Base-by-base conservation (phyloP, 106 monocot species). In the Allium cepa region DNA sequence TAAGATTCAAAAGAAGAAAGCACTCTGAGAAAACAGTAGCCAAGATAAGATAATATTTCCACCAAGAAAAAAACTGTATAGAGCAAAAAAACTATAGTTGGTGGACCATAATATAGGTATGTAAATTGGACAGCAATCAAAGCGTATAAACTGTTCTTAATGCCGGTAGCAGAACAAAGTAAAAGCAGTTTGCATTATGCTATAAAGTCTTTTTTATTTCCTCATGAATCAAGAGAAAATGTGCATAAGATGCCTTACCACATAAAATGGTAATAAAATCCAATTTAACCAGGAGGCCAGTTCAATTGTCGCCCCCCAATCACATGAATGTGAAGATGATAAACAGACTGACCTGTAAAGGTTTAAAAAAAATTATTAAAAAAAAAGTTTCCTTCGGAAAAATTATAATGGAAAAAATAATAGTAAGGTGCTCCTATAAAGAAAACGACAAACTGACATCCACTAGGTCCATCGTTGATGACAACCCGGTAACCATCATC, bases 291-390 rank as follows among this genome's bases (percentile, higher is more conserved):
- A 22, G 93, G 93, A 50, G 93, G 89, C 93, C 93, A 94, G 73
- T 89, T 84, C 93, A 94, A 89, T 73, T 94, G 86, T 50, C 93
- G 72, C 15, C 93, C 89, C 28, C 93, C 93, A 67, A 94, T 62
- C 61, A 94, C 76, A 87, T 94, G 93, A 76, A 94, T 47, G 68
- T 90, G 93, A 46, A 94, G 79, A 79, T 94, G 93, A 72, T 87
- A 90, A 10, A 94, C 89, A 64, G 93, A 94, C 86, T 94, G 93
- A 72, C 84, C 93, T 89, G 77, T 36, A 18, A 59, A 64, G 15
- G 66, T 50, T 36, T 17, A 36, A 47, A 16, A 10, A 51, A 18
- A 7, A 62, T 70, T 17, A 60, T 1, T 8, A 48, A 50, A 67
- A 36, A 58, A 18, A 46, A 22, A 22, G 11, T 50, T 8, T 62